Base-by-base conservation (phyloP, 2,329 filamentous ascomycete species). In the Colletotrichum eremochloae region DNA sequence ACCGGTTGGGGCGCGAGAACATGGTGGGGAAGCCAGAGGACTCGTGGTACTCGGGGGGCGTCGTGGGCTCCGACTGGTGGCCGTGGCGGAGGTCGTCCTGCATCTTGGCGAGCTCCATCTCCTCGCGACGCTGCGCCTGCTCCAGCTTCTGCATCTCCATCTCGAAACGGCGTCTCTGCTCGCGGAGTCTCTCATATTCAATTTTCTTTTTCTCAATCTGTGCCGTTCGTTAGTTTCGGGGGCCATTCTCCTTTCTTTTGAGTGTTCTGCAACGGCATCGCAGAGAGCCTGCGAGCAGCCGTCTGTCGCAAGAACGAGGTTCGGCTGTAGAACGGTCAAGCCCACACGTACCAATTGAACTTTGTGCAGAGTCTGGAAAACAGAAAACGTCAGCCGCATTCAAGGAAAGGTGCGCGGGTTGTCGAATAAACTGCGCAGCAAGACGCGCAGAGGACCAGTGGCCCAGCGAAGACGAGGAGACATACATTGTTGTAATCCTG, bases 141-240 rank as follows among this genome's bases (percentile, higher is more conserved):
- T 97, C 95, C 74, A 98, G 88, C 77, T 94, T 90, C 81, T 95
- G 93, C 90, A 99, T 95, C 82, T 98, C 94, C 75, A 93, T 91
- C 83, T 98, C 95, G 78, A 97, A 97, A 57, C 93, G 91, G 75
- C 94, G 91, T 79, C 94, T 94, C 81, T 97, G 94, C 82, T 97
- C 94, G 76, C 94, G 90, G 77, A 98, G 91, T 79, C 92, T 91
- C 82, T 98, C 96, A 84, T 97, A 97, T 82, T 97, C 95, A 79
- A 94, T 86, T 79, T 95, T 94, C 84, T 97, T 97, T 84, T 96
- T 96, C 81, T 97, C 95, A 80, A 97, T 90, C 95, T 98, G 82
- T 71, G 68, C 63, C 71, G 58, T 56, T 70, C 75, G 81, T 89
- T 78, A 86, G 82, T 77, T 74, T 68, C 46, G 60, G 46, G 20